Conservation (phyloP, 192 early-diverging fungal genomes). For the Gigaspora rosea region DNA sequence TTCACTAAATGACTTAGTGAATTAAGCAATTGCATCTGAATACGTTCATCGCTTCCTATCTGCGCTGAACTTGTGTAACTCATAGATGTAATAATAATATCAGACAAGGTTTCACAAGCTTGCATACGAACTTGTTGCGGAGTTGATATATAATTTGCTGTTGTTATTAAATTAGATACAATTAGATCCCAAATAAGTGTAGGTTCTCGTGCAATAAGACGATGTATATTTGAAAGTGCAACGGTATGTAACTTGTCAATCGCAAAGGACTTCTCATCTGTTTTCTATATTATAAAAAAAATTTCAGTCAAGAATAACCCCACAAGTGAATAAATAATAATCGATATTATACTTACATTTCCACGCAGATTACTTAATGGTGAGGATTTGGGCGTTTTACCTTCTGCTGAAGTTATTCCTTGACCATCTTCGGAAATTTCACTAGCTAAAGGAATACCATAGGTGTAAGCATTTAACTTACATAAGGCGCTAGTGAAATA, state of each 20-base stretch:
- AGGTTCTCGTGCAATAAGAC: conserved; percentile 46
- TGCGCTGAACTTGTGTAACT: conserved; percentile 60
- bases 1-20: conserved; percentile 65
- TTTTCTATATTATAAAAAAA: conserved; percentile 46
- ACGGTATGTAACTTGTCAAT: conserved; percentile 73
- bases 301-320: neutral
- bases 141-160: conserved; percentile 60
- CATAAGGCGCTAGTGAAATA: conserved; percentile 72
- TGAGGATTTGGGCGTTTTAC: conserved; percentile 36
- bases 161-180: conserved; percentile 74
- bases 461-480: conserved; percentile 56
- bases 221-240: conserved; percentile 57
- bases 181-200: conserved; percentile 63
- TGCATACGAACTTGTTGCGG: conserved; percentile 70
- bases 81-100: conserved; percentile 76
- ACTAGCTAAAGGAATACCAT: conserved; percentile 44
- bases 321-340: neutral
- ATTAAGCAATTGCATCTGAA: conserved; percentile 64
- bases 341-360: conserved; percentile 33
- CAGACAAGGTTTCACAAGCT: conserved; percentile 74
- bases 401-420: conserved; percentile 20
- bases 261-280: conserved; percentile 77
- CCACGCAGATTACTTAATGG: conserved; percentile 40
- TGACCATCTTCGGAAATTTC: neutral
- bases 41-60: conserved; percentile 62